These are phyloP conservation scores for Metarhizium rileyi DNA, from an alignment of 2,329 filamentous ascomycete species.

Conservation along the genomic window DNA sequence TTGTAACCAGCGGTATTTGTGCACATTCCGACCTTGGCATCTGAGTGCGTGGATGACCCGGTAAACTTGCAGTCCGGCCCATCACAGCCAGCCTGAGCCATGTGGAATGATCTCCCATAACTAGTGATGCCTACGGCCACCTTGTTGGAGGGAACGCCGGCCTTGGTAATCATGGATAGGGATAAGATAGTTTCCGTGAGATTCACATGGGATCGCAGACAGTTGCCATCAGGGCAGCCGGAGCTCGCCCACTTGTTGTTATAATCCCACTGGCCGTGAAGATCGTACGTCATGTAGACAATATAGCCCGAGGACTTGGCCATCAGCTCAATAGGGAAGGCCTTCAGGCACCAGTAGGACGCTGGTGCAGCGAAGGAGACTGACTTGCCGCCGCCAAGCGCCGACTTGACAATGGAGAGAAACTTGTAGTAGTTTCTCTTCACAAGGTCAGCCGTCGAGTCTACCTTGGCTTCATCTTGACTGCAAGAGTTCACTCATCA, in stretches of 20 bases:
- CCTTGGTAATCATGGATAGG: slow-evolving; percentile 16
- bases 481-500: too few species aligned
- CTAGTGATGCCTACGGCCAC: not conserved
- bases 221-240: slow-evolving; percentile 21
- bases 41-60: not conserved
- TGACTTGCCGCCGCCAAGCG: slow-evolving; percentile 12
- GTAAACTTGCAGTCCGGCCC: not conserved
- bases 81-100: not conserved
- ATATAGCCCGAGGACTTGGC: slow-evolving; percentile 21
- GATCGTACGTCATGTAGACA: slow-evolving; percentile 26
- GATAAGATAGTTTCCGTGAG: slow-evolving; percentile 22
- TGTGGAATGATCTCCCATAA: not conserved
- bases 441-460: too few species aligned
- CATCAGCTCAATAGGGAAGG: slow-evolving; percentile 20
- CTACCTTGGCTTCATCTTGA: too few species aligned
- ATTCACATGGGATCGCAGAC: slow-evolving; percentile 26
- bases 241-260: slow-evolving; percentile 16
- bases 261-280: slow-evolving; percentile 25
- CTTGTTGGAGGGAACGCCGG: not conserved
- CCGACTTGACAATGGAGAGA: slow-evolving; percentile 3
- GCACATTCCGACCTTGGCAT: slow-evolving; percentile 9
- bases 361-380: slow-evolving; percentile 21
- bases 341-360: slow-evolving; percentile 21
- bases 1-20: slow-evolving; percentile 18
- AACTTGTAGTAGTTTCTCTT: slow-evolving; percentile 10